Evolutionary conservation across 306 rosid genomes (phyloP), one percentile per base, ranked within the genome.

Genomic region (Quercus rubra): DNA sequence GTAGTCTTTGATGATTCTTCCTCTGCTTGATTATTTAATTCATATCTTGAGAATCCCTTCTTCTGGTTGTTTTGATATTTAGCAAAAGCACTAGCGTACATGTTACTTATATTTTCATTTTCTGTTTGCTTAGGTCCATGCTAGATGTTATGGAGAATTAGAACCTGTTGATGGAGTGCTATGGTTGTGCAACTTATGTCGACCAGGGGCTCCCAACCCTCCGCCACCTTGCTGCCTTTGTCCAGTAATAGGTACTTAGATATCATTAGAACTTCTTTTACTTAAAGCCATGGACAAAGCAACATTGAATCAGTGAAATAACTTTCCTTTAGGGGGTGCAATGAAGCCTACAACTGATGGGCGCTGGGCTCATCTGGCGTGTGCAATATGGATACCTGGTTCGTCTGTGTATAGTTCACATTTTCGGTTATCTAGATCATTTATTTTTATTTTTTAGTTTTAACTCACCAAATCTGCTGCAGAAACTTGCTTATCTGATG

Each of bases 361-460:
- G 31, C 91, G 96, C 59, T 95, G 99, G 99, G 98, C 98, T 83
- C 99, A 95, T 87, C 86, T 95, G 79, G 97, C 99, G 71, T 95
- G 99, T 88, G 99, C 99, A 62, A 95, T 95, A 90, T 95, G 99
- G 99, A 95, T 95, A 86, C 99, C 99, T 77, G 99, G 99, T 95
- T 75, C 12, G 92, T 87, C 73, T 85, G 71, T 78, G 20, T 57
- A 69, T 79, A 21, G 71, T 52, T 83, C 43, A 43, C 66, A 52
- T 78, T 78, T 67, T 52, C 74, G 74, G 28, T 76, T 63, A 2
- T 61, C 74, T 62, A 28, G 61, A 30, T 28, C 57, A 69, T 54
- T 64, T 38, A 43, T 66, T 54, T 83, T 38, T 38, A 7, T 41
- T 41, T 33, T 77, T 76, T 69, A 74, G 43, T 83, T 51, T 86